These are phyloP conservation scores for Reutealis trisperma DNA, from an alignment of 345 rosid species.

Conservation along the genomic window DNA sequence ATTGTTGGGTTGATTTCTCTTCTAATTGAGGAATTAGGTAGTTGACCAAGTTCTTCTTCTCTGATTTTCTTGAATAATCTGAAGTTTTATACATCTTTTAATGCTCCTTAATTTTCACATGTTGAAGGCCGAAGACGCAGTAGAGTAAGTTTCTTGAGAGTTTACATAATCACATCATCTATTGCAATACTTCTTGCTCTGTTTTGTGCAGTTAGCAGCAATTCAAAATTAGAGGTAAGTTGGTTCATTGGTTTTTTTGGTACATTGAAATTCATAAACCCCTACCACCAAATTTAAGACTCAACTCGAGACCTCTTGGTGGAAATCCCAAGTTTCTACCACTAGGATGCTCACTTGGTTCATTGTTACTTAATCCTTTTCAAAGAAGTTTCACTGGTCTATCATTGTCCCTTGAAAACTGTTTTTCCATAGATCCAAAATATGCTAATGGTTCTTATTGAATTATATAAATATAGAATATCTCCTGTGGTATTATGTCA, in stretches of 20 bases:
- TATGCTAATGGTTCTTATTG: not conserved
- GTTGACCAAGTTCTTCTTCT: slow-evolving; percentile 7
- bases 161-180: slow-evolving; percentile 45
- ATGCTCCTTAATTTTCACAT: slow-evolving; percentile 13
- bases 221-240: slow-evolving; percentile 47
- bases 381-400: not conserved
- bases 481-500: not conserved
- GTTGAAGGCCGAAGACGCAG: slow-evolving; percentile 59
- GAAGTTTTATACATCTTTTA: not conserved
- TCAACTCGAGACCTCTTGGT: no score
- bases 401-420: not conserved
- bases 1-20: slow-evolving; percentile 46
- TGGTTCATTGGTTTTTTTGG: not conserved
- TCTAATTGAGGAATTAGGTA: slow-evolving; percentile 65
- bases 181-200: slow-evolving; percentile 37
- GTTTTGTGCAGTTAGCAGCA: slow-evolving; percentile 37
- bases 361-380: not conserved
- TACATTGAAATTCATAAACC: no score
- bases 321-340: no score
- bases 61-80: slow-evolving; percentile 8
- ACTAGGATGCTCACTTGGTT: no score
- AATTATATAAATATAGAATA: not conserved
- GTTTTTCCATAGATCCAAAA: not conserved
- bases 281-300: no score
- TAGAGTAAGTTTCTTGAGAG: slow-evolving; percentile 46